Base-by-base conservation (phyloP, 2,329 filamentous ascomycete genomes). In the Cladorrhinum sp. region DNA sequence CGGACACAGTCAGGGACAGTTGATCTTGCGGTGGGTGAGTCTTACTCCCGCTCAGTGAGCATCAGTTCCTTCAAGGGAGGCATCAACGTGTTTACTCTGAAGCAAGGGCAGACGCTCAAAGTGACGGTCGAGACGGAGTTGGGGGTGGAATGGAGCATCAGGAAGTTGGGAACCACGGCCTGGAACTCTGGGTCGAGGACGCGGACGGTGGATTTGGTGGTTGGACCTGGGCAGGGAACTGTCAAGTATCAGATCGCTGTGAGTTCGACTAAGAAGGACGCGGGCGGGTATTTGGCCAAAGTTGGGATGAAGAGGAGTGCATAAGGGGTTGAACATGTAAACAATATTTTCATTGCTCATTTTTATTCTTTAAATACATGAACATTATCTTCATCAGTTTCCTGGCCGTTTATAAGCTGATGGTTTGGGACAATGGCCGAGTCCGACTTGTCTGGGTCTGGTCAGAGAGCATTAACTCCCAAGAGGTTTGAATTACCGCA, bases 381-480 rank as follows among this genome's bases (percentile, higher is more conserved):
- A 30, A 7, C 16, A 8, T 8, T 16, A 7, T 42, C 16, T 42
- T 42, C 36, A 14, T 42, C 16, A 14, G 4, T 8, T 42, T 7
- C 36, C 36, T 87, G 84, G 0, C 80, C 82, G 0, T 75, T 71
- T 9, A 81, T 79, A 9, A 80, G 74, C 39, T 79, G 64, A 0
- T 75, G 72, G 36, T 77, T 61, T 1, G 68, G 49, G 0, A 80
- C 76, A 1, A 74, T 62, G 28, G 78, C 78, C 2, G 72, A 76
- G 30, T 75, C 73, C 2, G 72, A 56, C 12, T 50, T 73, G 9
- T 73, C 72, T 2, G 73, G 72, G 36, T 76, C 68, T 5, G 77
- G 74, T 2, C 72, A 70, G 1, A 71, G 60, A 16, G 76, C 75
- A 33, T 73, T 72, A 50, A 75, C 77, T 28, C 78, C 79, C 42